phyloP scores from a whole-genome alignment of 306 rosid genomes.

The Luffa acutangula region DNA sequence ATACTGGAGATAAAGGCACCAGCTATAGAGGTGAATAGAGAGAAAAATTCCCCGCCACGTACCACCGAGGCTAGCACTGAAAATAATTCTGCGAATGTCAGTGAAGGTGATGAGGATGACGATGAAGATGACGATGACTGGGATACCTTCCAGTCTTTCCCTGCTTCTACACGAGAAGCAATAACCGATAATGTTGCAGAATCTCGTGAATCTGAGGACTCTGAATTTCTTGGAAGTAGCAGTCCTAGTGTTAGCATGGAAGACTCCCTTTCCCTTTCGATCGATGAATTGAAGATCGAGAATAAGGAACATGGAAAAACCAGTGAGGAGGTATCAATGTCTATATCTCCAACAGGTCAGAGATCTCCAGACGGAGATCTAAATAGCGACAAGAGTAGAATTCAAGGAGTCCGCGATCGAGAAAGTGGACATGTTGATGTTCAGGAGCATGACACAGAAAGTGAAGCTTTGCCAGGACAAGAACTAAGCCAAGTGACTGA shows the following conservation, averaged over 20 bases:
- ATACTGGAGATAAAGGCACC: slow-evolving; percentile 61
- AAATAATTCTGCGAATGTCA: background rate
- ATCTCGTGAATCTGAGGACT: slow-evolving; percentile 21
- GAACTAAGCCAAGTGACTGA: slow-evolving; percentile 18
- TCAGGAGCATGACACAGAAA: slow-evolving; percentile 13
- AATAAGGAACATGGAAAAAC: slow-evolving; percentile 1
- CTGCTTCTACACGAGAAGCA: slow-evolving; percentile 46
- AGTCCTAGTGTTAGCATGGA: background rate
- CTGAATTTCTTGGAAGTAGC: slow-evolving; percentile 15
- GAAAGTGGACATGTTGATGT: slow-evolving; percentile 11
- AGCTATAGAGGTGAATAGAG: slow-evolving; percentile 31
- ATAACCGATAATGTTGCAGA: slow-evolving; percentile 27
- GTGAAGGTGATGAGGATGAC: slow-evolving; percentile 18
- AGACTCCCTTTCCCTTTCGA: background rate
- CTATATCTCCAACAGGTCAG: background rate
- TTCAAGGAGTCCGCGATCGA: slow-evolving; percentile 11
- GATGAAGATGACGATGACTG: slow-evolving; percentile 76
- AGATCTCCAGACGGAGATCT: slow-evolving; percentile 1
- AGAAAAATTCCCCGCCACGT: slow-evolving; percentile 18
- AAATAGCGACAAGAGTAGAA: background rate
- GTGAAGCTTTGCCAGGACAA: slow-evolving; percentile 13
- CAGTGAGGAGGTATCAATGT: background rate
- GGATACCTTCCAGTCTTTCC: slow-evolving; percentile 90
- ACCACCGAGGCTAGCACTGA: slow-evolving; percentile 10
- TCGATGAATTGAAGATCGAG: background rate